Conservation (phyloP, 2,329 filamentous ascomycete species). For the Colletotrichum spinosum region DNA sequence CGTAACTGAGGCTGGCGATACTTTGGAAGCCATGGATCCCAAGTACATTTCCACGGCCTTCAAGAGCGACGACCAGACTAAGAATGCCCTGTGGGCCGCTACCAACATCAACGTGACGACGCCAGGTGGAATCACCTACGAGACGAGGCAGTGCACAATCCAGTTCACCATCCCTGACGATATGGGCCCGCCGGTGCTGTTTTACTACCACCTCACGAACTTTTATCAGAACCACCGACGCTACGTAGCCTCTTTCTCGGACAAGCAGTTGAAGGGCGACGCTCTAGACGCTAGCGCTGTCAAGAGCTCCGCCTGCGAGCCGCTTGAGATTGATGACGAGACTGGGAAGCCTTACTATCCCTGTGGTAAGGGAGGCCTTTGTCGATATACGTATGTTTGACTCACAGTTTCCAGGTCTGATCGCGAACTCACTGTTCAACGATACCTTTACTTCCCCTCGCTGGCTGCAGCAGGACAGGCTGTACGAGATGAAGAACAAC, state of each 20-base stretch:
- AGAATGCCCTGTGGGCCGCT: constrained; percentile 56
- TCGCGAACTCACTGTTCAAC: constrained; percentile 98
- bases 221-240: constrained; percentile 99
- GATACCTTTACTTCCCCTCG: constrained; percentile 82
- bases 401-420: constrained; percentile 64
- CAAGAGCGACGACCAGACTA: constrained; percentile 62
- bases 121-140: constrained; percentile 46
- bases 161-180: constrained; percentile 83
- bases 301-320: constrained; percentile 77
- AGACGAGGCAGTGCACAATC: constrained; percentile 74
- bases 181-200: constrained; percentile 83
- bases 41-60: constrained; percentile 76
- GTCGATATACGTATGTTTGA: not conserved
- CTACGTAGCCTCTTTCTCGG: constrained; percentile 91
- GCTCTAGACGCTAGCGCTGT: constrained; percentile 71
- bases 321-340: constrained; percentile 68
- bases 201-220: constrained; percentile 96
- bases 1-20: constrained; percentile 62
- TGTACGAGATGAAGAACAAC: constrained; percentile 82
- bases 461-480: constrained; percentile 58
- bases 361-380: constrained; percentile 63
- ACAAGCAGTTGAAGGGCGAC: constrained; percentile 82
- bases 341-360: constrained; percentile 85
- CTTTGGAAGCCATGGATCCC: constrained; percentile 61
- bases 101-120: constrained; percentile 54